Evolutionary conservation across 805 yeast species (phyloP).

Genomic region (Saturnispora silvae): DNA sequence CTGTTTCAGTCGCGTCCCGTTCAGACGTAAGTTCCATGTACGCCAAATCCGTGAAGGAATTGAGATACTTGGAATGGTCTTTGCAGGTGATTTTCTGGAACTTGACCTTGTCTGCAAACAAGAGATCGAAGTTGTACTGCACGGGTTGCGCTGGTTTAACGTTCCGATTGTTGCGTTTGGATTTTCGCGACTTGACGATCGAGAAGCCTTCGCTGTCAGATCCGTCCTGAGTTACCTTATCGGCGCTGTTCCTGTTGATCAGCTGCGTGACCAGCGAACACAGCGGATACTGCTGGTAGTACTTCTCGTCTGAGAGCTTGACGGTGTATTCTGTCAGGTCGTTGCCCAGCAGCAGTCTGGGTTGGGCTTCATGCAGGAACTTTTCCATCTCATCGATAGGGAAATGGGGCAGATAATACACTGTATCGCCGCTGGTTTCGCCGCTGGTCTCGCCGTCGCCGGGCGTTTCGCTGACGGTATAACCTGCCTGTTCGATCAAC

Average conservation of each 20-base stretch:
- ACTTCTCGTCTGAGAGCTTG: constrained; percentile 20
- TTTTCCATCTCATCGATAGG: constrained; percentile 24
- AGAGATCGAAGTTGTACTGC: too few relatives aligned
- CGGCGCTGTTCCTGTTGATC: neutral
- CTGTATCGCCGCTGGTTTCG: neutral
- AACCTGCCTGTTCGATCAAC: neutral
- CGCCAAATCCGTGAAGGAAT: constrained; percentile 22
- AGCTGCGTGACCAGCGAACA: constrained; percentile 20
- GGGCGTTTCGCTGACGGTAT: constrained; percentile 14
- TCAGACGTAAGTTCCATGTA: too few relatives aligned
- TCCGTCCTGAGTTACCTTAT: neutral
- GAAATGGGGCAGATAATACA: constrained; percentile 27
- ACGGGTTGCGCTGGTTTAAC: too few relatives aligned
- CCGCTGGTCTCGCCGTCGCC: neutral
- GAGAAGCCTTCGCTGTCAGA: neutral
- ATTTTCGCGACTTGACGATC: constrained; percentile 7
- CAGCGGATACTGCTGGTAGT: constrained; percentile 20
- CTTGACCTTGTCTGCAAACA: constrained; percentile 11
- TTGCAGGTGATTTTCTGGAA: neutral
- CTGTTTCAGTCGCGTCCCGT: too few relatives aligned
- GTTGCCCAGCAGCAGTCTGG: constrained; percentile 22
- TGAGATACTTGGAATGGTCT: neutral
- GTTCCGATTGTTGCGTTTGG: neutral
- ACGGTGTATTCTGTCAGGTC: constrained; percentile 22
- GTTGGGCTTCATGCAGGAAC: constrained; percentile 15